A percentile compares a stretch with the other conserved stretches of the same genome.
These are phyloP conservation scores for Filosporella fistucella DNA, from an alignment of 495 filamentous ascomycete genomes.

Conservation along the genomic window DNA sequence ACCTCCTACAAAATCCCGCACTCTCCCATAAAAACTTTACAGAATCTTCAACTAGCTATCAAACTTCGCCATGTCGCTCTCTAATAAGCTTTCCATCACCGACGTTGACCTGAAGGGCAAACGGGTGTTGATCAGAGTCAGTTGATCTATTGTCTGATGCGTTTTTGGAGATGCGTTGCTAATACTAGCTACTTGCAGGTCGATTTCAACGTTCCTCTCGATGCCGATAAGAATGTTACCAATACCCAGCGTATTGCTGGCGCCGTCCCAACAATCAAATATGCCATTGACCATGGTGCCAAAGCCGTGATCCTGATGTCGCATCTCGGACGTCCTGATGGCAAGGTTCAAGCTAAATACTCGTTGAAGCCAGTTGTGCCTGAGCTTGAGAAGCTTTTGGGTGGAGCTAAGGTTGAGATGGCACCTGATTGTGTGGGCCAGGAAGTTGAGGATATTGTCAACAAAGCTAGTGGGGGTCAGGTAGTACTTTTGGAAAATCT, in stretches of 20 bases:
- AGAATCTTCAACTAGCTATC: conserved; percentile 1
- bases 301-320: conserved; percentile 98
- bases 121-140: conserved; percentile 92
- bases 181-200: conserved; percentile 70
- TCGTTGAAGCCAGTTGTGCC: conserved; percentile 87
- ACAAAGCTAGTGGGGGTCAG: conserved; percentile 75
- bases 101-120: conserved; percentile 97
- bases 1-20: conserved; percentile 17
- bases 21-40: conserved; percentile 3
- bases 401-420: conserved; percentile 73
- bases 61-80: conserved; percentile 79
- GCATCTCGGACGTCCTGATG: conserved; percentile 93
- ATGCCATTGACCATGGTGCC: conserved; percentile 89
- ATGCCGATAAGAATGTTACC: conserved; percentile 85
- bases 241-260: conserved; percentile 98
- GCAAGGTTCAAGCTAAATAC: conserved; percentile 87
- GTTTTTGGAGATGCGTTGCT: too few species aligned
- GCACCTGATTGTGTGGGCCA: conserved; percentile 87
- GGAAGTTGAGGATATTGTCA: conserved; percentile 84
- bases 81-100: conserved; percentile 94
- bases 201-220: conserved; percentile 99
- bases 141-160: conserved; percentile 28
- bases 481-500: conserved; percentile 95
- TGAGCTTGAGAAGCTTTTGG: conserved; percentile 86
- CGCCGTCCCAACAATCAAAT: conserved; percentile 96